Evolutionary conservation across 495 filamentous ascomycete genomes (phyloP).

Genomic region (Aspergillus funiculosus): DNA sequence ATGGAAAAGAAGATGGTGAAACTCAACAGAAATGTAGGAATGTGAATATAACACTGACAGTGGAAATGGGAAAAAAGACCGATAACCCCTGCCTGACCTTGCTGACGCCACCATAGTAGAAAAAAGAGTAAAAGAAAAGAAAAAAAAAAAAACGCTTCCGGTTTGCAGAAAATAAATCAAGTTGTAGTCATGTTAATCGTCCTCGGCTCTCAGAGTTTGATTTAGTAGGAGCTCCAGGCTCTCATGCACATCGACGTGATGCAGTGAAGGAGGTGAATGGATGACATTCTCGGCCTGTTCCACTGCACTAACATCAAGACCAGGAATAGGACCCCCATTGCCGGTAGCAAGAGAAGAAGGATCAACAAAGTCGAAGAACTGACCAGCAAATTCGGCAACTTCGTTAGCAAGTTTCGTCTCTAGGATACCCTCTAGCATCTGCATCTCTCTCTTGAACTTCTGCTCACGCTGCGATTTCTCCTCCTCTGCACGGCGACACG

Average conservation of each 20-base stretch:
- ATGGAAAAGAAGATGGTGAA: too few relatives aligned
- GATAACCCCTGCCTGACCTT: too few relatives aligned
- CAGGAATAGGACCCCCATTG: neutral
- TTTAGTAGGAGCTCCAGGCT: constrained; percentile 4
- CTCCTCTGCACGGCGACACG: constrained; percentile 41
- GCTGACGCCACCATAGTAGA: too few relatives aligned
- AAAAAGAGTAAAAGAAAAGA: too few relatives aligned
- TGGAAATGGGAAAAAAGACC: too few relatives aligned
- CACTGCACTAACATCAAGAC: neutral
- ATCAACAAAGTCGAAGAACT: constrained; percentile 38
- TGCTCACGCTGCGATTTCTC: constrained; percentile 37
- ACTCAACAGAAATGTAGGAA: too few relatives aligned
- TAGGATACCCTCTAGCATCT: constrained; percentile 37
- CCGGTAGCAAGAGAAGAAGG: neutral
- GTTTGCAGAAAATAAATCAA: constrained; percentile 1
- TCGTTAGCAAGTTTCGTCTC: constrained; percentile 43
- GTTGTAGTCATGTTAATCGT: neutral
- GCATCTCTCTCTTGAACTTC: constrained; percentile 44
- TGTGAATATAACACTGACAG: too few relatives aligned
- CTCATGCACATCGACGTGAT: constrained; percentile 4
- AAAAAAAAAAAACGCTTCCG: neutral
- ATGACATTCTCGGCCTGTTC: neutral
- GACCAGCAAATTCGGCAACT: constrained; percentile 40
- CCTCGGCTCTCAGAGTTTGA: neutral
- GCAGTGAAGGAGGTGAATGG: neutral